phyloP scores from a whole-genome alignment of 78 protist genomes.

The Acrasis kona region DNA sequence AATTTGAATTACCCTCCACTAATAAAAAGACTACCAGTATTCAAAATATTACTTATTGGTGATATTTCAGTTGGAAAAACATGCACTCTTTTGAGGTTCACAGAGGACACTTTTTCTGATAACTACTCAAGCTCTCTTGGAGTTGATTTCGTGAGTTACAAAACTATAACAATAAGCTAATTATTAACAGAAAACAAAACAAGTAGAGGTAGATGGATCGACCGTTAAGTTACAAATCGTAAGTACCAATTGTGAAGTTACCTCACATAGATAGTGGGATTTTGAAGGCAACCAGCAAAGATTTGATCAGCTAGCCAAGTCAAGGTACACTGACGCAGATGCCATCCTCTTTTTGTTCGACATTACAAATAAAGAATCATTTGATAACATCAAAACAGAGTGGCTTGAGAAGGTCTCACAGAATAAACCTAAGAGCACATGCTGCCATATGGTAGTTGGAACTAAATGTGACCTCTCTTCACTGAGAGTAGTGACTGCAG shows the following conservation, averaged over 20 bases:
- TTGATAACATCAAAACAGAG: conserved; percentile 24
- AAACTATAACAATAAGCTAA: too few species aligned
- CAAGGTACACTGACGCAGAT: conserved; percentile 54
- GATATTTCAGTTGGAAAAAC: conserved; percentile 65
- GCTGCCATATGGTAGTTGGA: conserved; percentile 5
- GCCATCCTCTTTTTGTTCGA: conserved; percentile 34
- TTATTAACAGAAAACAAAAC: too few species aligned
- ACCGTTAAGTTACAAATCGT: too few species aligned
- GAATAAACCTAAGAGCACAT: neutral
- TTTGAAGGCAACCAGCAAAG: too few species aligned
- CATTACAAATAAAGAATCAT: conserved; percentile 26
- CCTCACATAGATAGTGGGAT: too few species aligned
- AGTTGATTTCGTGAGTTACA: conserved; percentile 26
- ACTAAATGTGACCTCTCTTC: conserved; percentile 40
- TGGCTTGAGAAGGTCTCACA: conserved; percentile 29
- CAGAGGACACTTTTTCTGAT: conserved; percentile 88
- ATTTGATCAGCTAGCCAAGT: too few species aligned
- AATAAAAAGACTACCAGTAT: too few species aligned
- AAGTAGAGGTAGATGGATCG: too few species aligned
- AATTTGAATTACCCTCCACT: too few species aligned
- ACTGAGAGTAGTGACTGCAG: too few species aligned
- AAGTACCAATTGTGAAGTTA: too few species aligned
- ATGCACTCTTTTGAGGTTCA: conserved; percentile 80
- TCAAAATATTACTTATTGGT: conserved; percentile 59
- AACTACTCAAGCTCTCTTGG: conserved; percentile 90